phyloP scores from a whole-genome alignment of 805 yeast genomes.

The Candida krabiensis region DNA sequence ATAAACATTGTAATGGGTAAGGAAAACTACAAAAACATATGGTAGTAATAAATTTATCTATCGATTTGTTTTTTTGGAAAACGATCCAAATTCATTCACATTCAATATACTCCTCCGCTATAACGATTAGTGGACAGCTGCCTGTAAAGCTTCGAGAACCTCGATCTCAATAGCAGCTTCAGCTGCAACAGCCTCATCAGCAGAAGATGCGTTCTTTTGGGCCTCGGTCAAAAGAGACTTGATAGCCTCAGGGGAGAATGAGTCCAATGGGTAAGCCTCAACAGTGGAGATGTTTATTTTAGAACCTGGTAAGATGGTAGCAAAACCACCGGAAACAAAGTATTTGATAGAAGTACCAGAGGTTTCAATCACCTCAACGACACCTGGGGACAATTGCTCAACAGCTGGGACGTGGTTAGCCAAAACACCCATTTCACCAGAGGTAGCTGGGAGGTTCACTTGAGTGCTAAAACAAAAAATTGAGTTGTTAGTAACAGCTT shows the following conservation, averaged over 20 bases:
- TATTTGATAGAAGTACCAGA: conserved; percentile 70
- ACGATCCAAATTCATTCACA: neutral
- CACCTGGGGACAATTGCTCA: conserved; percentile 95
- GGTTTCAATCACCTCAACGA: conserved; percentile 85
- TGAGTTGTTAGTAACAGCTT: conserved; percentile 4
- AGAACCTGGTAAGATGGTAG: conserved; percentile 93
- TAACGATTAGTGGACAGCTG: conserved; percentile 43
- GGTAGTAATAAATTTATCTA: conserved; percentile 1
- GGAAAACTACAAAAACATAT: conserved; percentile 5
- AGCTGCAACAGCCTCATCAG: conserved; percentile 87
- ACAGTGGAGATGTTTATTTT: conserved; percentile 86
- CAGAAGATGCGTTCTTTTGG: conserved; percentile 80
- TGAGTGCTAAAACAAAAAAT: conserved; percentile 43
- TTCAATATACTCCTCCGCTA: neutral
- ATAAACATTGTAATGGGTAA: conserved; percentile 7
- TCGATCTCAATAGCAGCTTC: conserved; percentile 95
- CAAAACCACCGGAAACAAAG: conserved; percentile 96
- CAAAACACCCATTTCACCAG: conserved; percentile 95
- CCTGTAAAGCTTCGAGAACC: conserved; percentile 91
- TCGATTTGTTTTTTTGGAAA: conserved; percentile 1
- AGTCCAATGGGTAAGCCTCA: conserved; percentile 91
- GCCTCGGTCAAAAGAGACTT: conserved; percentile 87
- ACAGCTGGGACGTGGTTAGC: conserved; percentile 98
- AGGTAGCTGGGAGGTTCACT: conserved; percentile 93
- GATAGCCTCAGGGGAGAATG: conserved; percentile 78